Evolutionary conservation across 1,284 basidiomycete species (phyloP), one percentile per base, ranked within the genome.

Genomic region (Sphaerobolus stellatus): DNA sequence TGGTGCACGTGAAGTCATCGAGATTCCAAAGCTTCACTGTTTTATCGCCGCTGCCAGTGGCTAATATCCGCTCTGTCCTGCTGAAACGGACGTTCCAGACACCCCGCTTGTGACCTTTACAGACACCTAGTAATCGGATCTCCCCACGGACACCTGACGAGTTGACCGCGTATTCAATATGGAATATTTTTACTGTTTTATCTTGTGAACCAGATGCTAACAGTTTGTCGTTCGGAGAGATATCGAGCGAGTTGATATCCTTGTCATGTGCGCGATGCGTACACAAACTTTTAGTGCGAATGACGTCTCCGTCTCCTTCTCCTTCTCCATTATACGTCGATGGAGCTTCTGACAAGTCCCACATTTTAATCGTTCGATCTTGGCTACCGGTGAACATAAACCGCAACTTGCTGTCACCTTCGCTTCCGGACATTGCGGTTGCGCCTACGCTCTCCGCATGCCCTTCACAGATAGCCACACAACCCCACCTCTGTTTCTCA

Each of bases 321-420:
- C 56, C 25, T 20, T 55, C 57, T 47, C 54, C 52, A 29, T 59
- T 59, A 16, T 60, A 50, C 31, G 62, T 52, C 1, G 57, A 51
- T 46, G 79, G 71, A 4, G 90, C 71, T 24, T 64, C 65, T 1
- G 83, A 77, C 14, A 97, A 71, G 71, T 99, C 95, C 97, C 97
- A 99, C 82, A 99, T 88, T 72, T 99, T 99, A 70, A 98, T 90
- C 2, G 97, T 99, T 28, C 93, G 85, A 69, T 99, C 97, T 72
- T 98, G 95, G 65, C 90, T 92, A 18, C 94, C 97, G 4, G 94
- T 97, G 65, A 96, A 89, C 76, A 95, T 78, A 72, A 96, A 94
- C 27, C 74, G 75, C 36, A 72, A 72, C 45, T 66, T 63, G 45
- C 64, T 58, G 57, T 63, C 64, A 9, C 62, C 62, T 20, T 59